Conservation (phyloP, 169 alveolate species). For the Eimeria acervulina region DNA sequence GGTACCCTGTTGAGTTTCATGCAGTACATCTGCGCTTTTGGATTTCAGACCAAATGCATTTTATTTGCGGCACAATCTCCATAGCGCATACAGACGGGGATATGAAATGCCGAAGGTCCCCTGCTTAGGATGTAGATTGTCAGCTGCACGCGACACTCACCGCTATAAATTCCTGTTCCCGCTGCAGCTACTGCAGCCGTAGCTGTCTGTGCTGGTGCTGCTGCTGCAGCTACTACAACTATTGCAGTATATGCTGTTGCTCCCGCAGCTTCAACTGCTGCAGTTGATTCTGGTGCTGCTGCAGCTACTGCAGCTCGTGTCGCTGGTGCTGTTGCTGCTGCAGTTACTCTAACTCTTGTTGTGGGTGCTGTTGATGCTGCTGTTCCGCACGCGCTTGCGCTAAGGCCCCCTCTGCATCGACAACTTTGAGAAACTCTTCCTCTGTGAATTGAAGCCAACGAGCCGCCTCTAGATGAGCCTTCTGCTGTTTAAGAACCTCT, state of each 20-base stretch:
- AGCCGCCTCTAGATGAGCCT: constrained; percentile 93
- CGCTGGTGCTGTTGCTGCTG: not conserved
- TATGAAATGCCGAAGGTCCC: too few relatives aligned
- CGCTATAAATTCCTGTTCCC: not conserved
- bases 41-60: too few relatives aligned
- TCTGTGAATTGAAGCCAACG: constrained; percentile 92
- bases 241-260: too few relatives aligned
- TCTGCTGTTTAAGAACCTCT: constrained; percentile 92
- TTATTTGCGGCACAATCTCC: too few relatives aligned
- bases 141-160: too few relatives aligned
- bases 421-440: constrained; percentile 89
- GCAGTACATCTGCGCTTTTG: too few relatives aligned
- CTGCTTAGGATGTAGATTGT: too few relatives aligned
- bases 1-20: not conserved
- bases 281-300: not conserved
- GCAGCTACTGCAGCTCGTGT: not conserved
- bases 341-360: not conserved
- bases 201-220: not conserved
- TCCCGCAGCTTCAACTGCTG: too few relatives aligned
- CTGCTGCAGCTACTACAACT: not conserved
- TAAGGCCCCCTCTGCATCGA: constrained; percentile 35
- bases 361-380: constrained; percentile 8
- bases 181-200: not conserved
- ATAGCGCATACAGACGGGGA: too few relatives aligned
- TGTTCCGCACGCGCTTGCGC: not conserved